Conservation (phyloP, 768 basidiomycete genomes). For the Cystobasidium ongulense region DNA sequence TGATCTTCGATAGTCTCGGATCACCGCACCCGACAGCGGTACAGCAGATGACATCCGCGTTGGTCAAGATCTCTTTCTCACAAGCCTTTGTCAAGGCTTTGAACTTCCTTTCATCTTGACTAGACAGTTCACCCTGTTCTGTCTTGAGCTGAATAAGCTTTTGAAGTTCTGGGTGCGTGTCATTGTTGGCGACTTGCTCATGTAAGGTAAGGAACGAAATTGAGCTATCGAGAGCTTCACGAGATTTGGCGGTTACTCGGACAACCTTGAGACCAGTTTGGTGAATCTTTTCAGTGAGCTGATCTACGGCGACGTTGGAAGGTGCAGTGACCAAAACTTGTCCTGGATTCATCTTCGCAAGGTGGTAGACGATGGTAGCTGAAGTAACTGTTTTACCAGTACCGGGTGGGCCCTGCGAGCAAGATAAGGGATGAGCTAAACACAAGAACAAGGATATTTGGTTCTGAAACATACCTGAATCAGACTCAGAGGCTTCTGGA, state of each 20-base stretch:
- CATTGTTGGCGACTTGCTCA: slow-evolving; percentile 93
- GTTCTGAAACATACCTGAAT: slow-evolving; percentile 58
- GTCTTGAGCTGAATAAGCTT: slow-evolving; percentile 97
- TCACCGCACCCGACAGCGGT: slow-evolving; percentile 98
- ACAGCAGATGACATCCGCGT: slow-evolving; percentile 95
- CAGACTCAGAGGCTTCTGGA: slow-evolving; percentile 93
- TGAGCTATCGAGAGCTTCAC: slow-evolving; percentile 94
- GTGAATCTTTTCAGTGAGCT: slow-evolving; percentile 97
- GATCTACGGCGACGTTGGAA: slow-evolving; percentile 98
- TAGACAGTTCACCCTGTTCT: slow-evolving; percentile 93
- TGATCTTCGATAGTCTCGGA: slow-evolving; percentile 88
- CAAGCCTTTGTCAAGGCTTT: slow-evolving; percentile 89
- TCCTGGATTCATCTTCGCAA: slow-evolving; percentile 98
- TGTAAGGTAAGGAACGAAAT: slow-evolving; percentile 89
- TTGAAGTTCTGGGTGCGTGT: slow-evolving; percentile 90
- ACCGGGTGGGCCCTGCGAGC: slow-evolving; percentile 70
- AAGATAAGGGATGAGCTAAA: background rate
- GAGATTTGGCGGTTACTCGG: slow-evolving; percentile 92
- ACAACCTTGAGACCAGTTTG: slow-evolving; percentile 98
- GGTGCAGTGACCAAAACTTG: slow-evolving; percentile 98
- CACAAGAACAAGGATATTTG: too few relatives aligned
- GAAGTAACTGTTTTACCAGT: slow-evolving; percentile 99
- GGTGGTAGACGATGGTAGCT: slow-evolving; percentile 94
- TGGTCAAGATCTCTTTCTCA: slow-evolving; percentile 91
- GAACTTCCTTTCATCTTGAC: slow-evolving; percentile 94